phyloP scores from a whole-genome alignment of 2,329 filamentous ascomycete species.

The Thielaviopsis euricoi region DNA sequence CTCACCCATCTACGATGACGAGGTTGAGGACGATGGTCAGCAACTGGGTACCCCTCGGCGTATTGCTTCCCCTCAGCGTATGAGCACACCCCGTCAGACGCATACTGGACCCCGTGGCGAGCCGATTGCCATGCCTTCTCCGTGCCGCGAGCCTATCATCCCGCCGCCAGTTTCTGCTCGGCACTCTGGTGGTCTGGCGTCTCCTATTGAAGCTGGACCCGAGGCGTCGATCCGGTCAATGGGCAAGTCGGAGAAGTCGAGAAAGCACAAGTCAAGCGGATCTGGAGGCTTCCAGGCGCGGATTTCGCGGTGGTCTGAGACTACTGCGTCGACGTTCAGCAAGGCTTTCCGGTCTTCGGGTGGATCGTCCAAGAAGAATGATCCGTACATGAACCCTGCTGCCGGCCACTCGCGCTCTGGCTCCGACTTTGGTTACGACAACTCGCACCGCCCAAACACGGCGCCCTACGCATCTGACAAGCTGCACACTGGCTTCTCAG shows the following conservation, averaged over 20 bases:
- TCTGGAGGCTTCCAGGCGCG: slow-evolving; percentile 73
- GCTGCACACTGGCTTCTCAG: slow-evolving; percentile 38
- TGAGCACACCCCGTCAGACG: background rate
- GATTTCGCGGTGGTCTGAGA: slow-evolving; percentile 95
- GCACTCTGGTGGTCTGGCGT: background rate
- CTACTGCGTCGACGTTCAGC: slow-evolving; percentile 74
- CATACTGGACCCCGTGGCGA: slow-evolving; percentile 7
- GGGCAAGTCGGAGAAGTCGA: slow-evolving; percentile 48
- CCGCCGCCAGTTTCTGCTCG: slow-evolving; percentile 1
- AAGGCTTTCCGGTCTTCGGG: slow-evolving; percentile 57
- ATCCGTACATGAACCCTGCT: slow-evolving; percentile 26
- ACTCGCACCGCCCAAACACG: slow-evolving; percentile 30
- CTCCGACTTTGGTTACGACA: slow-evolving; percentile 56
- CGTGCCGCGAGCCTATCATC: slow-evolving; percentile 5
- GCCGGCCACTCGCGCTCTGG: slow-evolving; percentile 51
- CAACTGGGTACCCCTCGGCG: too few species aligned
- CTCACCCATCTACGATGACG: slow-evolving; percentile 25
- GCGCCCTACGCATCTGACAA: slow-evolving; percentile 44
- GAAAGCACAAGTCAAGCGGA: slow-evolving; percentile 76
- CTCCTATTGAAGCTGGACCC: slow-evolving; percentile 35
- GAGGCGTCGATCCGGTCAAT: slow-evolving; percentile 52
- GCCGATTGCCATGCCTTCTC: slow-evolving; percentile 5
- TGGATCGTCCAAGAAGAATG: slow-evolving; percentile 29
- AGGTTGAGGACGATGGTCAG: slow-evolving; percentile 23
- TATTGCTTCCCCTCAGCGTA: background rate